Base-by-base conservation (phyloP, 1,139 yeast species). In the Yamadazyma songkhlaensis region DNA sequence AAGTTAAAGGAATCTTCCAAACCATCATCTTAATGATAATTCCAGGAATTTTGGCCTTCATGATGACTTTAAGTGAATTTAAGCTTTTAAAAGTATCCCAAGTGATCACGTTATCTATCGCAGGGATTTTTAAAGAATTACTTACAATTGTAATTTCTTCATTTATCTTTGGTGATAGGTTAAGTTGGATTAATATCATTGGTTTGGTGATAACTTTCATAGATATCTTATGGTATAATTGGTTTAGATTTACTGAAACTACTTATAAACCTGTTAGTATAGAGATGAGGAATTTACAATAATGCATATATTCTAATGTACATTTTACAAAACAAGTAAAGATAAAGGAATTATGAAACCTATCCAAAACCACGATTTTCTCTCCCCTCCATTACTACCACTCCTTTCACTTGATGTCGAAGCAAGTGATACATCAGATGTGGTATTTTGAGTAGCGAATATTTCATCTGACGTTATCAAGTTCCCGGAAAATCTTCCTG, bases 111-210 rank as follows among this genome's bases (percentile, higher is more conserved):
- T 64, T 92, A 28, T 82, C 94, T 4, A 79, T 92, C 26, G 96
- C 95, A 0, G 98, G 98, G 2, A 86, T 92, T 24, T 85, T 90
- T 54, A 92, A 92, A 57, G 98, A 92, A 58, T 69, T 92, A 7
- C 67, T 90, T 36, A 92, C 97, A 0, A 87, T 92, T 32, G 55
- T 80, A 25, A 69, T 84, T 2, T 81, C 95, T 20, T 72, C 84
- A 39, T 44, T 87, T 5, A 72, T 88, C 10, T 86, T 88, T 59
- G 84, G 87, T 28, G 98, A 92, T 59, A 60, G 63, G 29, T 68
- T 92, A 37, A 78, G 84, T 28, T 53, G 72, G 25, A 60, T 87
- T 41, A 92, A 92, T 58, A 64, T 79, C 41, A 41, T 84, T n/a
- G 98, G 98, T 2, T 71, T 92, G 51, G 45, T 73, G 1, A 64